Conservation (phyloP, 441 rosid genomes). For the Eutrema salsugineum region DNA sequence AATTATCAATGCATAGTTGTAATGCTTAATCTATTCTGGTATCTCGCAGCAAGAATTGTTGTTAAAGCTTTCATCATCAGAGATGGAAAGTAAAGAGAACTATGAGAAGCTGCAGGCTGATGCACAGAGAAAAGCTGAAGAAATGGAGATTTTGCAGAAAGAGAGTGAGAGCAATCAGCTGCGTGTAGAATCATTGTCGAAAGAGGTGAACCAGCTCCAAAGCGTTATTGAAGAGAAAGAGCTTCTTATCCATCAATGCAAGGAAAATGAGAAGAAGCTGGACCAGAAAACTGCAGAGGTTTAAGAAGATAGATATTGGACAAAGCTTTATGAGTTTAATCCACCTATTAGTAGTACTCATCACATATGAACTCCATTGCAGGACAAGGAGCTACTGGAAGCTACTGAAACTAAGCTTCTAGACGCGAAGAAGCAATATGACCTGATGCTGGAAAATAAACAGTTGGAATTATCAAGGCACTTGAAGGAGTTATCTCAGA, state of each 20-base stretch:
- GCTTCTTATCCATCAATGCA: slow-evolving; percentile 46
- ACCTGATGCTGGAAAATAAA: slow-evolving; percentile 78
- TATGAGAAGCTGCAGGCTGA: slow-evolving; percentile 52
- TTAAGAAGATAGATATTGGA: background rate
- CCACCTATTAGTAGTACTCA: slow-evolving; percentile 5
- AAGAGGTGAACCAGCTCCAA: slow-evolving; percentile 56
- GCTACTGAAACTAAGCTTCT: slow-evolving; percentile 66
- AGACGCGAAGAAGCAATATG: slow-evolving; percentile 72
- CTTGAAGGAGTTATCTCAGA: slow-evolving; percentile 86
- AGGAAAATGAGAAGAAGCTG: slow-evolving; percentile 54
- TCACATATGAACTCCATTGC: slow-evolving; percentile 28
- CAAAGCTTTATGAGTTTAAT: slow-evolving; percentile 6
- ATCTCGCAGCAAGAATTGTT: slow-evolving; percentile 56
- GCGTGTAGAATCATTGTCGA: slow-evolving; percentile 45
- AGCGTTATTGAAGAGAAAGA: slow-evolving; percentile 61
- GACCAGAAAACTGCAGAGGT: slow-evolving; percentile 66
- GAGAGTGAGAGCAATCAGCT: slow-evolving; percentile 45
- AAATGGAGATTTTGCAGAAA: slow-evolving; percentile 43
- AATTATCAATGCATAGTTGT: slow-evolving; percentile 11
- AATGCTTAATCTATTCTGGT: slow-evolving; percentile 26
- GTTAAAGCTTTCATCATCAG: slow-evolving; percentile 51
- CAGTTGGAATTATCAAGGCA: slow-evolving; percentile 82
- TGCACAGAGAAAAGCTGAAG: slow-evolving; percentile 47
- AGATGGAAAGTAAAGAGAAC: slow-evolving; percentile 54
- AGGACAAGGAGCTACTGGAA: slow-evolving; percentile 56